These are phyloP conservation scores for Eimeria praecox DNA, from an alignment of 169 alveolate species.

Conservation along the genomic window DNA sequence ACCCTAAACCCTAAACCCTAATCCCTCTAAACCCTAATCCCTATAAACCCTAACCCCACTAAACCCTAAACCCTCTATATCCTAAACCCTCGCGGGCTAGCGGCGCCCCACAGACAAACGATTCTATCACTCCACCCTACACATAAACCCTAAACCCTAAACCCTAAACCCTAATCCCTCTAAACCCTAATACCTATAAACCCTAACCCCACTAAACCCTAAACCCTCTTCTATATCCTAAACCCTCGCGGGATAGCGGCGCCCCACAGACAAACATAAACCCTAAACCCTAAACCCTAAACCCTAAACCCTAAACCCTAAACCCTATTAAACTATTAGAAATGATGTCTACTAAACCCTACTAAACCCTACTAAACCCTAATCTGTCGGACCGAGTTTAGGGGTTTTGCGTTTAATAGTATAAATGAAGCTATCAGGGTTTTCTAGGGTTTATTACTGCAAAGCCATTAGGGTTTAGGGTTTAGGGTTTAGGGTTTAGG, in stretches of 20 bases:
- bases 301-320: conserved; percentile 16
- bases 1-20: conserved; percentile 42
- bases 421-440: too few species aligned
- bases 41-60: not conserved
- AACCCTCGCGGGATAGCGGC: too few species aligned
- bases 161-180: not conserved
- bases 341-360: too few species aligned
- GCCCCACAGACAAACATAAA: too few species aligned
- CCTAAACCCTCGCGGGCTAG: not conserved
- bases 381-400: too few species aligned
- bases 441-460: not conserved
- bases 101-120: too few species aligned
- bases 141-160: conserved; percentile 4
- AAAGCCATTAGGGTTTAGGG: not conserved
- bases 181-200: not conserved
- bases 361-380: too few species aligned
- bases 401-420: too few species aligned
- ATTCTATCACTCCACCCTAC: too few species aligned
- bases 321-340: too few species aligned
- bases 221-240: not conserved
- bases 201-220: not conserved
- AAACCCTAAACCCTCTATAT: not conserved
- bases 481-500: not conserved
- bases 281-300: conserved; percentile 31
- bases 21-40: conserved; percentile 12